phyloP scores from a whole-genome alignment of 73 alveolate genomes.

The Breviolum minutum region DNA sequence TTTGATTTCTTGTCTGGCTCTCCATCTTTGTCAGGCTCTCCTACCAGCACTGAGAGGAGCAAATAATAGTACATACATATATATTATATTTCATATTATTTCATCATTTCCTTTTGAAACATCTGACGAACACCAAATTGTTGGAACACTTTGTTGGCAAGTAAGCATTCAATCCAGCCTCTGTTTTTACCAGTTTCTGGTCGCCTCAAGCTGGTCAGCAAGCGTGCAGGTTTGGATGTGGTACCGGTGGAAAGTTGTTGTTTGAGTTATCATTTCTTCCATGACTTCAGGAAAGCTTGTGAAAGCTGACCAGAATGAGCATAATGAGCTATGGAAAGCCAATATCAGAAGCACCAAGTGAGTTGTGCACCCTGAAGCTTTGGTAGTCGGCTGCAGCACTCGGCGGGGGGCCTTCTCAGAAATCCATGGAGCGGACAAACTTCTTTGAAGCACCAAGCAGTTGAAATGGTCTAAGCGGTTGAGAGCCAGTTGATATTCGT shows the following conservation, averaged over 20 bases:
- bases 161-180: too few relatives aligned
- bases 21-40: not conserved
- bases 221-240: too few relatives aligned
- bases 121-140: not conserved
- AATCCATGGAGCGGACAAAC: not conserved
- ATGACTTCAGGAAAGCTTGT: not conserved
- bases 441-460: too few relatives aligned
- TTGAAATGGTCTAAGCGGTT: too few relatives aligned
- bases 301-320: too few relatives aligned
- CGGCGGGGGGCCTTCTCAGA: not conserved
- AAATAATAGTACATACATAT: not conserved
- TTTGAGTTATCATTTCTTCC: not conserved
- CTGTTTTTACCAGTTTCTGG: too few relatives aligned
- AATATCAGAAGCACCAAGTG: not conserved
- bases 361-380: not conserved
- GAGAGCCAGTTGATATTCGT: too few relatives aligned
- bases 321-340: too few relatives aligned
- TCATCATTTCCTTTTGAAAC: not conserved
- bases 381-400: constrained; percentile 3
- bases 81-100: not conserved
- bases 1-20: not conserved
- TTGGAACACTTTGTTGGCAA: too few relatives aligned
- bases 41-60: not conserved
- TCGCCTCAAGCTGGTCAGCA: too few relatives aligned
- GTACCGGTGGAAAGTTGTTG: too few relatives aligned